Evolutionary conservation across 495 filamentous ascomycete genomes (phyloP).

Genomic region (Clohesyomyces aquaticus): DNA sequence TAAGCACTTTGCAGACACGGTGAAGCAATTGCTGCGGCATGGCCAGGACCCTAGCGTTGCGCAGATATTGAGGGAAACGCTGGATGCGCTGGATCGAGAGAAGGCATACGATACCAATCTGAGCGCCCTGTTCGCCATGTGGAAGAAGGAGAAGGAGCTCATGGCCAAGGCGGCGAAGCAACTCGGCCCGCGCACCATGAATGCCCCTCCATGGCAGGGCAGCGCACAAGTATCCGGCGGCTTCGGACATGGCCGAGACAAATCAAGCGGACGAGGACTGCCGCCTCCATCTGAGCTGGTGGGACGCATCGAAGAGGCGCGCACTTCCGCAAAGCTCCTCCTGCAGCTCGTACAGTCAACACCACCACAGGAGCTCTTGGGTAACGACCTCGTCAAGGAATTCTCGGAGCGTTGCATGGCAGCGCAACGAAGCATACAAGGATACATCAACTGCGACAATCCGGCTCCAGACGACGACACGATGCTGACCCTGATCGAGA

Average conservation of each 20-base stretch:
- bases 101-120: conserved; percentile 77
- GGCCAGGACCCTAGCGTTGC: conserved; percentile 75
- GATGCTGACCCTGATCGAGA: conserved; percentile 88
- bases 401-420: conserved; percentile 85
- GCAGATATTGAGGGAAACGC: conserved; percentile 82
- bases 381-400: conserved; percentile 86
- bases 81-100: conserved; percentile 70
- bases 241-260: not conserved
- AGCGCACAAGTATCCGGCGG: not conserved
- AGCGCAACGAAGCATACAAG: conserved; percentile 76
- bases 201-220: conserved; percentile 40
- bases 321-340: conserved; percentile 85
- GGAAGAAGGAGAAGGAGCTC: conserved; percentile 77
- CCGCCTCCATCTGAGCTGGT: conserved; percentile 81
- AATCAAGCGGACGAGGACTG: conserved; percentile 54
- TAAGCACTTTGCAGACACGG: conserved; percentile 70
- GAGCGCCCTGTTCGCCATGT: conserved; percentile 71
- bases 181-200: conserved; percentile 29
- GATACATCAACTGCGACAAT: conserved; percentile 77
- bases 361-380: conserved; percentile 70
- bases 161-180: conserved; percentile 36
- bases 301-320: conserved; percentile 83
- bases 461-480: conserved; percentile 90
- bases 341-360: conserved; percentile 86
- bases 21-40: conserved; percentile 75